These are phyloP conservation scores for Carex parvula DNA, from an alignment of 176 grass and related monocot species.

Conservation along the genomic window DNA sequence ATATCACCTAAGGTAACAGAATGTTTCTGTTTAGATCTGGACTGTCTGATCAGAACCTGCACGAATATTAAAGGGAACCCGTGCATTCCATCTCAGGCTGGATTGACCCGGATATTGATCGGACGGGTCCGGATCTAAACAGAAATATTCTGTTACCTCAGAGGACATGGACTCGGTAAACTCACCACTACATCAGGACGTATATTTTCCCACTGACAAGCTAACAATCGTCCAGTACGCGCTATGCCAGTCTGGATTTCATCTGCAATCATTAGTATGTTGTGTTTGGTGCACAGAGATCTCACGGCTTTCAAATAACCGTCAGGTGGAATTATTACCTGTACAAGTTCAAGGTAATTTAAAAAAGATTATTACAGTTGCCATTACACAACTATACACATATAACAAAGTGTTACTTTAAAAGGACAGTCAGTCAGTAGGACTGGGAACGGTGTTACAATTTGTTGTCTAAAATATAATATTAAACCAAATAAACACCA, in stretches of 20 bases:
- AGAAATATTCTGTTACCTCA: no score
- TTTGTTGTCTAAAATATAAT: constrained; percentile 11
- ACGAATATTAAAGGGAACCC: no score
- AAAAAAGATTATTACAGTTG: not conserved
- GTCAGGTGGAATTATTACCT: constrained; percentile 89
- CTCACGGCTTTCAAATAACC: constrained; percentile 89
- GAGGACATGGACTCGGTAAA: not conserved
- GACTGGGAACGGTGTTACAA: not conserved
- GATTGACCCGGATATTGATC: no score
- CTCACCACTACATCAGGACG: constrained; percentile 91
- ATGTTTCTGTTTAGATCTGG: no score
- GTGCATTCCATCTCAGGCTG: no score
- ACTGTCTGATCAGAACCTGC: no score
- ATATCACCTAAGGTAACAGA: no score
- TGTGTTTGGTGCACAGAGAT: constrained; percentile 77
- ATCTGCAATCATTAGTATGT: constrained; percentile 98
- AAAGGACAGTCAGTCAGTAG: not conserved
- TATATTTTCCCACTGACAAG: constrained; percentile 83
- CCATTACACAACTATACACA: not conserved
- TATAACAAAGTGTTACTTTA: not conserved
- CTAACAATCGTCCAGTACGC: constrained; percentile 85
- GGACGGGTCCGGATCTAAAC: no score
- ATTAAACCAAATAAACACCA: constrained; percentile 10
- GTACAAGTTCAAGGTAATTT: not conserved
- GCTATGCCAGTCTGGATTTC: constrained; percentile 99